Evolutionary conservation across 108 stramenopile genomes (phyloP).

Genomic region (Pseudonitzschia pungens): DNA sequence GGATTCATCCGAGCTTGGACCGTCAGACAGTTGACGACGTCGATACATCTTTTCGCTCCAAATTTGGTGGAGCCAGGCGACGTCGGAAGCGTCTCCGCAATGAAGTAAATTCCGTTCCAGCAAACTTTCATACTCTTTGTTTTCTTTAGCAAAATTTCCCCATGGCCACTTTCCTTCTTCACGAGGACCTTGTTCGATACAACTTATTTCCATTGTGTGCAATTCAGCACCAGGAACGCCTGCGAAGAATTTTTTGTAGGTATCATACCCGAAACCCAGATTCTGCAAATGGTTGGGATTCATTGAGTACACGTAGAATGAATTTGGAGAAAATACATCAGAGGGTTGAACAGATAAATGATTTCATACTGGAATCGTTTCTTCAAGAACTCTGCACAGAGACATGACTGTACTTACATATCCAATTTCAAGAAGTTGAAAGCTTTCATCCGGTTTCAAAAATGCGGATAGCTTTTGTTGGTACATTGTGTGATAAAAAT

Average conservation of each 20-base stretch:
- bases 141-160: constrained; percentile 57
- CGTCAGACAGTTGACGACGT: constrained; percentile 17
- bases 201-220: constrained; percentile 56
- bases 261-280: constrained; percentile 21
- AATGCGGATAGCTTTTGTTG: constrained; percentile 44
- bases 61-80: constrained; percentile 8
- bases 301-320: not conserved
- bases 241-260: constrained; percentile 32
- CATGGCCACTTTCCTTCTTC: constrained; percentile 65
- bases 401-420: constrained; percentile 18
- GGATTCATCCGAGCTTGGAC: constrained; percentile 6
- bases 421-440: constrained; percentile 69
- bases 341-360: no score
- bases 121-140: constrained; percentile 35
- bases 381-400: no score
- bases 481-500: constrained; percentile 66
- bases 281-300: not conserved
- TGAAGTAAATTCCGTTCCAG: constrained; percentile 39
- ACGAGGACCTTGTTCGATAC: constrained; percentile 46
- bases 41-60: constrained; percentile 4
- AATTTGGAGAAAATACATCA: not conserved
- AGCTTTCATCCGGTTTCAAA: constrained; percentile 32
- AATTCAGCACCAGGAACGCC: constrained; percentile 43
- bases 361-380: no score
- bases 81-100: constrained; percentile 56